Base-by-base conservation (phyloP, 2,329 filamentous ascomycete genomes). In the Cucurbitaria berberidis region DNA sequence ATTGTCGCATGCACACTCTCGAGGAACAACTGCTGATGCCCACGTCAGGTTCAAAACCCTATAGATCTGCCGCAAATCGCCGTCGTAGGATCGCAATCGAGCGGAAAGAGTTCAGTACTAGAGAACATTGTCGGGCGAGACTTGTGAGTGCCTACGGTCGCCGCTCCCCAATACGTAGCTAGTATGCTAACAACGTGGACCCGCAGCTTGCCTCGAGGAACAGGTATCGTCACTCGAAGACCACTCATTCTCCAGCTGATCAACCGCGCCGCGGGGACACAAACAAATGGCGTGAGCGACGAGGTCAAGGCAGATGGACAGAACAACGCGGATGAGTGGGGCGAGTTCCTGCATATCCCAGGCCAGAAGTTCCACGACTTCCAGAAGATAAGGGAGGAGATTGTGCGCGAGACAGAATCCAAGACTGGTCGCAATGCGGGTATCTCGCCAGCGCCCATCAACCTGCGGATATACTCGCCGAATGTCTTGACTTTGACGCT, bases 51-150 rank as follows among this genome's bases (percentile, higher is more conserved):
- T 72, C 95, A 96, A 85, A 99, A 99, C 79, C 95, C 95, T 59
- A 99, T 99, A 83, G 95, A 99, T 81, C 81, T 99, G 61, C 95
- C 95, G 49, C 95, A 99, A 82, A 99, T 99, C 76, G 93, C 89
- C 66, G 95, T 99, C 66, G 95, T 99, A 52, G 95, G 95, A 73
- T 97, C 93, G 78, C 95, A 99, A 81, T 99, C 95, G 18, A 97
- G 93, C 77, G 95, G 95, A 80, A 99, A 99, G 87, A 97, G 92
- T 84, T 99, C 95, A 16, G 95, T 99, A 67, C 80, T 99, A 71
- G 95, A 99, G 79, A 99, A 99, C 74, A 99, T 99, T 72, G 95
- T 99, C 52, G 95, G 95, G 54, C 86, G 95, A 82, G 95, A 99
- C 80, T 99, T 99, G 93, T 98, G 84, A 81, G 91, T 83, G 53